Base-by-base conservation (phyloP, 805 yeast genomes). In the Candida boleticola region DNA sequence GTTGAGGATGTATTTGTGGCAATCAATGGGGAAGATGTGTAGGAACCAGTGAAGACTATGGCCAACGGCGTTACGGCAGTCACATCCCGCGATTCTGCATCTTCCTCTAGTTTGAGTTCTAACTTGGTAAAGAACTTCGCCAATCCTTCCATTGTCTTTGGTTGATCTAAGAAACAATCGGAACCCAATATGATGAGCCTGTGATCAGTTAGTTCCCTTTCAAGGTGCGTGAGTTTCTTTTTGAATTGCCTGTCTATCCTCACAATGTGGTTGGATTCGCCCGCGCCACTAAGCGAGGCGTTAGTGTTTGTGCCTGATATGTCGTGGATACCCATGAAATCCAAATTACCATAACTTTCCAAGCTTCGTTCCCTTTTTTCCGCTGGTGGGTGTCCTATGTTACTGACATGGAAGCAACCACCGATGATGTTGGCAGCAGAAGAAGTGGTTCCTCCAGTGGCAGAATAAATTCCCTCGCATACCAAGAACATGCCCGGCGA, bases 361-460 rank as follows among this genome's bases (percentile, higher is more conserved):
- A 81, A 55, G 1, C 95, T 73, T 0, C 56, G 61, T 6, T 74
- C 81, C 44, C 97, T 71, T 48, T 77, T 71, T 58, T 93, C 99
- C 3, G 89, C 83, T 0, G 93, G 89, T 2, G 99, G 98, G 45
- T 89, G 96, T 3, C 85, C 84, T 39, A 93, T 73, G 3, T 84
- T 76, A 22, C 85, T 74, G 1, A 85, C 95, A 49, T 83, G 80
- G 56, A 93, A 89, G 33, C 67, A 61, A 2, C 76, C 76, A 22
- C 71, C 65, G 25, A 66, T 58, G 23, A 57, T 60, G 40, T 58
- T 54, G 16, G 59, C 58, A 18, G 55, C 46, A 23, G 57, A 56
- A 40, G 58, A 58, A 34, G 60, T 53, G 7, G 65, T 53, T 37
- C 76, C 80, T 2, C 82, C 80, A 14, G 80, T 76, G 3, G 83